Percentiles rank a stretch among this genome's conserved stretches.
Conservation (phyloP, 495 filamentous ascomycete species). For the Xylaria scruposa region DNA sequence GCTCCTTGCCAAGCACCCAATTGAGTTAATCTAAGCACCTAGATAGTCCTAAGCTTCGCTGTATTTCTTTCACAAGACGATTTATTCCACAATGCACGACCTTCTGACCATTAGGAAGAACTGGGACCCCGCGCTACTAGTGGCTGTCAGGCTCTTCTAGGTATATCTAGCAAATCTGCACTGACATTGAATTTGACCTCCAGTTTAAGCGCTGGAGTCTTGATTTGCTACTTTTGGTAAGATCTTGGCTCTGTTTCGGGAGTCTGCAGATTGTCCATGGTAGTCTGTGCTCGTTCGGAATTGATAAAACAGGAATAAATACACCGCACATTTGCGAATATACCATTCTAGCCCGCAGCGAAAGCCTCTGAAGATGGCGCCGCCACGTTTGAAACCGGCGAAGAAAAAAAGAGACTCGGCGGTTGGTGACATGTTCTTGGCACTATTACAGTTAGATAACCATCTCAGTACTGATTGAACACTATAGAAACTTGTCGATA, state of each 20-base stretch:
- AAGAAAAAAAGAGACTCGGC: slow-evolving; percentile 15
- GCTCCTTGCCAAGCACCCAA: slow-evolving; percentile 15
- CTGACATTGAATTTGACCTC: no score
- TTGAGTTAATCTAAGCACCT: not conserved
- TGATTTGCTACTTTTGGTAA: no score
- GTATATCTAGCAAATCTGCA: no score
- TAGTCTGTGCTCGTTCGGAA: not conserved
- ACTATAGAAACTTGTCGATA: slow-evolving; percentile 31
- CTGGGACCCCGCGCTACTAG: no score
- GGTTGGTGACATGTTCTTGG: slow-evolving; percentile 5
- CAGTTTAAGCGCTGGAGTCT: no score
- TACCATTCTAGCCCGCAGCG: not conserved
- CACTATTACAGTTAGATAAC: not conserved
- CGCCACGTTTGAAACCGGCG: slow-evolving; percentile 16
- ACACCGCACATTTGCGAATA: not conserved
- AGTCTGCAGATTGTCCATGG: no score
- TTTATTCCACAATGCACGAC: no score
- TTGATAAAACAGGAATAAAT: not conserved
- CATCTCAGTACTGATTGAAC: slow-evolving; percentile 18
- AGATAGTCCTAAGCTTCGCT: not conserved
- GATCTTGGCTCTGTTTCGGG: no score
- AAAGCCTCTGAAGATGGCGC: slow-evolving; percentile 18
- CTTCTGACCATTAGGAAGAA: no score
- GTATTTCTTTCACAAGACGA: not conserved
- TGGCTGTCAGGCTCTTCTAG: no score